A percentile compares a stretch with the other conserved stretches of the same genome.
Evolutionary conservation across 345 rosid species (phyloP).

Genomic region (Acer yangbiense): DNA sequence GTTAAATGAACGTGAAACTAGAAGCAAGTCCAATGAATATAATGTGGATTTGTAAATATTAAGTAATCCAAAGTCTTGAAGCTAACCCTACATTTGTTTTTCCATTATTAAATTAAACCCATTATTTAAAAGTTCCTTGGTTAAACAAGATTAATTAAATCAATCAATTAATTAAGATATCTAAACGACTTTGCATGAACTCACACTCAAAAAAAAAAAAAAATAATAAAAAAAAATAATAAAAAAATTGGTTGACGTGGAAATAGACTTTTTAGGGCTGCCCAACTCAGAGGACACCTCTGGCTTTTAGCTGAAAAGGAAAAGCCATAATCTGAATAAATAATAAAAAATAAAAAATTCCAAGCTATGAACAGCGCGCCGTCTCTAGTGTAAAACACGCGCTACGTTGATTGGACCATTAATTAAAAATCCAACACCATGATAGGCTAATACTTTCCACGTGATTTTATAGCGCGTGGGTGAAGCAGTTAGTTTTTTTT

Average conservation of each 20-base stretch:
- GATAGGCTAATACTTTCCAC: constrained; percentile 16
- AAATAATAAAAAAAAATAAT: neutral
- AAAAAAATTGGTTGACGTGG: constrained; percentile 11
- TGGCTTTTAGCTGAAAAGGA: constrained; percentile 19
- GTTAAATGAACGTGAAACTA: neutral
- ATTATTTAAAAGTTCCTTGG: neutral
- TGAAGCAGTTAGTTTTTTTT: neutral
- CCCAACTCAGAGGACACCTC: neutral
- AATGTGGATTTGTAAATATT: neutral
- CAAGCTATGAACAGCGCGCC: no score
- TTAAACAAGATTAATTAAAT: neutral
- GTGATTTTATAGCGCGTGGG: constrained; percentile 5
- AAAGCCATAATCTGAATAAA: neutral
- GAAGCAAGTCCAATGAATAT: constrained; percentile 15
- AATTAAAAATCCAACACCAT: neutral
- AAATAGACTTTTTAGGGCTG: neutral
- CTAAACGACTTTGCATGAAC: constrained; percentile 3
- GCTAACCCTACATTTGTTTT: neutral
- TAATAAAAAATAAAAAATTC: neutral
- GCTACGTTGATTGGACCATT: neutral
- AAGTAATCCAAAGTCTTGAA: constrained; percentile 4
- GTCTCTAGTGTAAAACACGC: neutral
- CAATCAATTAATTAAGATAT: neutral
- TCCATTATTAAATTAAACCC: constrained; percentile 3
- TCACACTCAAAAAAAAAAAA: neutral